A percentile compares a stretch with the other conserved stretches of the same genome.
Conservation (phyloP, 305 asterid genomes). For the Rubia tinctorum region DNA sequence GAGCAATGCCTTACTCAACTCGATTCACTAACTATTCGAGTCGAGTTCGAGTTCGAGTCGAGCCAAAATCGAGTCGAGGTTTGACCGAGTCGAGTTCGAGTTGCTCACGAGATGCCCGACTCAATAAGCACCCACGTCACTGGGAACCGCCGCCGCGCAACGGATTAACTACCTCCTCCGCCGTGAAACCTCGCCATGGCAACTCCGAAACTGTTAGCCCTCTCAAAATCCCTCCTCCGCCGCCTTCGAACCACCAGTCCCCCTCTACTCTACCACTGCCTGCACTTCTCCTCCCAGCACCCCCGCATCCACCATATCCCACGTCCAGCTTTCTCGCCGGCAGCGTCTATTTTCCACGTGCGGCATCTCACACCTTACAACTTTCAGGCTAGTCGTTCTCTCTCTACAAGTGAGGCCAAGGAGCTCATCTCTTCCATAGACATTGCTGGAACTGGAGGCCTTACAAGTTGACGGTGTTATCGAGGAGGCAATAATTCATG, state of each 20-base stretch:
- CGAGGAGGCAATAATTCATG: slow-evolving; percentile 31
- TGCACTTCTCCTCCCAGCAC: slow-evolving; percentile 9
- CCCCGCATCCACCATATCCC: background rate
- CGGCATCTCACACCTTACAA: slow-evolving; percentile 8
- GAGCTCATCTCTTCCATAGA: slow-evolving; percentile 14
- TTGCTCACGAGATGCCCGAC: too few species aligned
- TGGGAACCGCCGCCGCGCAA: background rate
- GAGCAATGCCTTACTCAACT: too few species aligned
- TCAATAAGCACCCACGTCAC: too few species aligned
- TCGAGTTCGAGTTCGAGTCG: too few species aligned
- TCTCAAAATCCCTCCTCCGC: slow-evolving; percentile 22
- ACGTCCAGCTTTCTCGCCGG: background rate
- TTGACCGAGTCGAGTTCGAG: too few species aligned
- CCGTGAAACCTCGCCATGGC: slow-evolving; percentile 19
- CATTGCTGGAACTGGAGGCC: background rate
- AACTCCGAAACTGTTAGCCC: slow-evolving; percentile 17
- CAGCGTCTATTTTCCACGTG: background rate
- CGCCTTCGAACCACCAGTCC: slow-evolving; percentile 14
- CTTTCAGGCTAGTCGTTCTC: slow-evolving; percentile 18
- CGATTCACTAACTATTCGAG: too few species aligned
- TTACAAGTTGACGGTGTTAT: background rate
- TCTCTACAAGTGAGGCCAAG: slow-evolving; percentile 21
- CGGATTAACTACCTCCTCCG: background rate
- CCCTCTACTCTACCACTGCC: slow-evolving; percentile 5
- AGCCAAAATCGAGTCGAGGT: too few species aligned